Conservation (phyloP, 345 rosid genomes). For the Kandelia obovata region DNA sequence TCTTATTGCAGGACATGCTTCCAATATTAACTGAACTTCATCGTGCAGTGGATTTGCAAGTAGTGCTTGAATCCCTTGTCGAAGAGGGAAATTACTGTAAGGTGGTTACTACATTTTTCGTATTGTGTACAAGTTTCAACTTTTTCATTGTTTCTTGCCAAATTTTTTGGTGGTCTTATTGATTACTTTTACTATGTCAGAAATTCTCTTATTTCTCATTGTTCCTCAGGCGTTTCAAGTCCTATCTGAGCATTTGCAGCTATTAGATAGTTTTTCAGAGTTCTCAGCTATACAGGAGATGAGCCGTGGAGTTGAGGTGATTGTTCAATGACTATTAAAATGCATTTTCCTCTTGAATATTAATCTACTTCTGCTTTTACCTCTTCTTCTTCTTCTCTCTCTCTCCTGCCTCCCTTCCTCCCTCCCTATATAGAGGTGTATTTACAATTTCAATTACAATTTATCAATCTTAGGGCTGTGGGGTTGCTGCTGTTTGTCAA, state of each 20-base stretch:
- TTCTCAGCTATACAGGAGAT: conserved; percentile 87
- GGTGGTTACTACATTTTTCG: conserved; percentile 34
- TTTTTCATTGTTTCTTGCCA: not conserved
- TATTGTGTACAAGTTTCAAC: no score
- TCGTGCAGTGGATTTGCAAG: conserved; percentile 78
- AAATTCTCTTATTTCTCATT: conserved; percentile 20
- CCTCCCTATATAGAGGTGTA: no score
- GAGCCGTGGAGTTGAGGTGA: conserved; percentile 97
- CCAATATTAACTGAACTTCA: conserved; percentile 71
- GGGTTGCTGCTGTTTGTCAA: no score
- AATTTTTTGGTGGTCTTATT: not conserved
- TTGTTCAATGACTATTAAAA: conserved; percentile 13
- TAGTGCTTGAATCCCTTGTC: conserved; percentile 75
- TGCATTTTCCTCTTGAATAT: not conserved
- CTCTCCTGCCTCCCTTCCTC: no score
- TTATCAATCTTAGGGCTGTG: not conserved
- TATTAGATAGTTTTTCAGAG: conserved; percentile 82
- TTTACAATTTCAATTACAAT: not conserved
- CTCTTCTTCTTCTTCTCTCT: no score
- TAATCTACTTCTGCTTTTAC: not conserved
- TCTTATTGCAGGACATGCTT: conserved; percentile 70
- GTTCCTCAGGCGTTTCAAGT: conserved; percentile 89
- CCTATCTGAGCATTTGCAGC: conserved; percentile 90
- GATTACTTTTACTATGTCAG: conserved; percentile 5
- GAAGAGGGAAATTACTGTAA: conserved; percentile 92